Base-by-base conservation (phyloP, 495 filamentous ascomycete species). In the Articulospora tetracladia region DNA sequence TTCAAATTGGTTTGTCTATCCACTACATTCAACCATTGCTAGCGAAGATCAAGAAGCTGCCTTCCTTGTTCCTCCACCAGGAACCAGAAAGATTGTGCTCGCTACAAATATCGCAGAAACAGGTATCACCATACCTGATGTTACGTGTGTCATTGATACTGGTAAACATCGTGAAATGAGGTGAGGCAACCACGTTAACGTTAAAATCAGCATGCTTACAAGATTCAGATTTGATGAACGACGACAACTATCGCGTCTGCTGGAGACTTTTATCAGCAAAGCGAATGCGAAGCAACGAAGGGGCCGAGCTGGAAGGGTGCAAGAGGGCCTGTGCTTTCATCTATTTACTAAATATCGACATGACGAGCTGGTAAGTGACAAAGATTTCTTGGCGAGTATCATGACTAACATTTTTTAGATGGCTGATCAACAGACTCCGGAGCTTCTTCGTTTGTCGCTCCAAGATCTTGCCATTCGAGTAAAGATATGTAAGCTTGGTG, bases 101-200 rank as follows among this genome's bases (percentile, higher is more conserved):
- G 91, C 93, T 4, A 98, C 93, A 10, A 98, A 98, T 68, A 97
- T 98, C 67, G 93, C 93, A 23, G 93, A 98, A 68, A 98, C 93
- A 0, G 93, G 92, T 74, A 96, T 98, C 66, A 98, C 93, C 0
- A 98, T 98, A 64, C 93, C 93, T 1, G 93, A 97, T 71, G 86
- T 98, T 34, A 97, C 93, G 3, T 95, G 92, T 65, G 93, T 98
- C 25, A 87, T 98, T 58, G 93, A 98, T 72, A 88, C 90, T 13
- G 93, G 93, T 53, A 97, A 94, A 70, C 93, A 97, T 70, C 92
- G 93, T 61, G 94, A 96, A 68, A 98, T 98, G 94, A 72, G 81
- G 65, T 64, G 27, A 39, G 52, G 12, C 4, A 32, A 1, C 19
- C 17, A n/a, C 20, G 22, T 54, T 46, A 1, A 22, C 20, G 1